Base-by-base conservation (phyloP, 495 filamentous ascomycete species). In the Trichodelitschia bisporula region DNA sequence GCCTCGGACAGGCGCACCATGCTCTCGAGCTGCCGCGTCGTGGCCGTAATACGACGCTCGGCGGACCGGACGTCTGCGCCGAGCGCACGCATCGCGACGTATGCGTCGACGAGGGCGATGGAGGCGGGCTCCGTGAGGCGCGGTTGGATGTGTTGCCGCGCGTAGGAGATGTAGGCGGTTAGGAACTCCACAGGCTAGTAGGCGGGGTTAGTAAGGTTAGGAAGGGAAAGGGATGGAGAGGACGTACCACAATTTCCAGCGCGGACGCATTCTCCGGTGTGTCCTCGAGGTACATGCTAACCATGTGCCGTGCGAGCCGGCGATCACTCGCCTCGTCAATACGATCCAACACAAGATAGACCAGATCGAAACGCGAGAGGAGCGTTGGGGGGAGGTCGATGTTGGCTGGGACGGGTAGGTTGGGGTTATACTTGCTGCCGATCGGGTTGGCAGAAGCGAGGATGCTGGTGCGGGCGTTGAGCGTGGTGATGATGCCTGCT, bases 1-100 rank as follows among this genome's bases (percentile, higher is more conserved):
- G 86, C 84, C 59, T 97, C 86, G 1, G 83, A 58, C 2, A 97
- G 68, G 24, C 86, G 80, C 47, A 97, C 93, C 75, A 95, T 95
- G 19, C 72, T 82, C 51, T 97, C 86, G 20, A 97, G 58, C 49
- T 97, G 86, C 31, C 86, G 64, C 8, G 86, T 97, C 6, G 86
- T 97, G 28, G 86, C 86, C 1, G 86, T 97, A 51, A 97, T 95
- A 38, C 86, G 75, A 51, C 90, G 84, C 45, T 97, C 86, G 1
- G 73, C 61, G 9, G 83, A 68, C 16, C 86, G 80, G 28, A 95
- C 80, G 48, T 95, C 89, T 48, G 90, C 80, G 37, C 86, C 86
- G 1, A 95, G 63, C 43, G 80, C 79, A 36, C 86, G 82, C 77
- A 97, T 92, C 34, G 76, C 79, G 34, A 97, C 79, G 50, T 99